Percentiles rank a stretch among this genome's conserved stretches.
phyloP scores from a whole-genome alignment of 495 filamentous ascomycete species.

The Neurospora sp. region DNA sequence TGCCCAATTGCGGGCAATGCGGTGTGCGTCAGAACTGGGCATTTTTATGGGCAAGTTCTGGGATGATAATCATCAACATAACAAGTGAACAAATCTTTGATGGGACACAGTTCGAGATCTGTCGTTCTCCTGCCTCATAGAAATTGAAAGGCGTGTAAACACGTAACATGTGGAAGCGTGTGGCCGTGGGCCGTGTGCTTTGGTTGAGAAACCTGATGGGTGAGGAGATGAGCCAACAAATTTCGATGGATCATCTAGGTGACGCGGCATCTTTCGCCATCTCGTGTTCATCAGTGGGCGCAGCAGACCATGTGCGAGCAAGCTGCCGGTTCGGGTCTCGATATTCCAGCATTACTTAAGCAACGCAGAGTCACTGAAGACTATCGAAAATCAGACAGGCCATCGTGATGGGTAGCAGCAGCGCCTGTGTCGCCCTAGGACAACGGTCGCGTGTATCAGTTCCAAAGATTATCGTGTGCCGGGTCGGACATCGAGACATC shows the following conservation, averaged over 20 bases:
- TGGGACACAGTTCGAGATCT: neutral
- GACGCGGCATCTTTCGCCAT: neutral
- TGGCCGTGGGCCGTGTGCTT: neutral
- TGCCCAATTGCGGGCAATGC: neutral
- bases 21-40: neutral
- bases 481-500: neutral
- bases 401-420: neutral
- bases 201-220: neutral
- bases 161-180: neutral
- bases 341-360: neutral
- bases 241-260: neutral
- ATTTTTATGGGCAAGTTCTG: neutral
- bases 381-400: neutral
- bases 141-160: neutral
- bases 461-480: neutral
- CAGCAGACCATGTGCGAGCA: neutral
- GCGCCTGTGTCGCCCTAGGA: neutral
- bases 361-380: neutral
- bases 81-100: neutral
- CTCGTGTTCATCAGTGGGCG: constrained; percentile 2
- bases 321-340: neutral
- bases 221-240: neutral
- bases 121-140: neutral
- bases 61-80: neutral
- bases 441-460: neutral